phyloP scores from a whole-genome alignment of 371 early-diverging fungal species.

The Mucor velutinosus region DNA sequence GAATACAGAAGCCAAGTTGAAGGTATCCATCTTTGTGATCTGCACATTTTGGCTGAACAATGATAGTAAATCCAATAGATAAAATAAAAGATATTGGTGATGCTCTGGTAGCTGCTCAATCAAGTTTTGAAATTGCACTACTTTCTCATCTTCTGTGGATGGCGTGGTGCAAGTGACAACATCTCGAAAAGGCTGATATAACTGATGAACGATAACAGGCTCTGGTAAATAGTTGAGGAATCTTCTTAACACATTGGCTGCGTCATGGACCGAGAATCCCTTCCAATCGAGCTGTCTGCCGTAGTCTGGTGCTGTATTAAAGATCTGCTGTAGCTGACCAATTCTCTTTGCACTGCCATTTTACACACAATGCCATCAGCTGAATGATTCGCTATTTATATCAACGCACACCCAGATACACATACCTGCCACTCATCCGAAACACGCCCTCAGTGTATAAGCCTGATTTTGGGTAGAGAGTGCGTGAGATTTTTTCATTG shows the following conservation, averaged over 20 bases:
- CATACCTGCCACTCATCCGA: slow-evolving; percentile 42
- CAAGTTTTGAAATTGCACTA: slow-evolving; percentile 51
- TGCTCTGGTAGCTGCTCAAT: slow-evolving; percentile 58
- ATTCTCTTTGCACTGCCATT: slow-evolving; percentile 57
- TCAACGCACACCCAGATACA: too few species aligned
- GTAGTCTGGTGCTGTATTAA: slow-evolving; percentile 58
- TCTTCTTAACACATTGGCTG: slow-evolving; percentile 60
- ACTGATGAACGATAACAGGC: slow-evolving; percentile 59
- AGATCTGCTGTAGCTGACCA: slow-evolving; percentile 58
- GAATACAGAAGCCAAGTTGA: slow-evolving; percentile 65
- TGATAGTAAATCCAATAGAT: slow-evolving; percentile 60
- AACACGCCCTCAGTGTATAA: slow-evolving; percentile 43
- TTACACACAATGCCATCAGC: neutral
- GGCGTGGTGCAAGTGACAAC: slow-evolving; percentile 44
- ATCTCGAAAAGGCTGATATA: slow-evolving; percentile 62
- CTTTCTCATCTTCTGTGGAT: slow-evolving; percentile 28
- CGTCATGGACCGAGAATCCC: slow-evolving; percentile 65
- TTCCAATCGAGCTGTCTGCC: slow-evolving; percentile 64
- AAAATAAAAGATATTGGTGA: slow-evolving; percentile 63
- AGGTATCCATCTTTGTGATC: slow-evolving; percentile 32
- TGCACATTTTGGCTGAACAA: slow-evolving; percentile 54
- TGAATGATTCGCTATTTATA: neutral
- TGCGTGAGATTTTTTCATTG: neutral
- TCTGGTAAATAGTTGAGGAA: slow-evolving; percentile 67
- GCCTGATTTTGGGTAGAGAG: slow-evolving; percentile 2